These are phyloP conservation scores for Candida smagusa DNA, from an alignment of 1,139 yeast species.

Conservation along the genomic window DNA sequence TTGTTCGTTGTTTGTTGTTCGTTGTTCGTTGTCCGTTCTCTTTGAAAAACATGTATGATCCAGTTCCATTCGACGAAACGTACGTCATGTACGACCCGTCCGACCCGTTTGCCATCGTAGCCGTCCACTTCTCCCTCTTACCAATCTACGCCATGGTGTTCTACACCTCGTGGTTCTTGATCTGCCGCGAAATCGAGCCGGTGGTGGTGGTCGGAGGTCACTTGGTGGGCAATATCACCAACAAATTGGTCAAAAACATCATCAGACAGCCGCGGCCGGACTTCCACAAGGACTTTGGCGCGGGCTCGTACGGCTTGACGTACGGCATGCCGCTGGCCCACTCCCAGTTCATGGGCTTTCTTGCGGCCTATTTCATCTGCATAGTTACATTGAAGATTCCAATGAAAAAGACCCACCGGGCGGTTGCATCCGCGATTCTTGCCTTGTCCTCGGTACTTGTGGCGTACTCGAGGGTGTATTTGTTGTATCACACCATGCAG, in stretches of 20 bases:
- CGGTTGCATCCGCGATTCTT: constrained; percentile 21
- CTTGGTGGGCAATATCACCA: constrained; percentile 68
- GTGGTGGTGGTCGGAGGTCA: constrained; percentile 85
- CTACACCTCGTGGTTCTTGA: constrained; percentile 78
- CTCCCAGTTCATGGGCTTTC: constrained; percentile 91
- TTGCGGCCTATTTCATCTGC: constrained; percentile 61
- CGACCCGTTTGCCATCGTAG: constrained; percentile 55
- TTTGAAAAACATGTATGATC: constrained; percentile 17
- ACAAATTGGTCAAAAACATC: constrained; percentile 61
- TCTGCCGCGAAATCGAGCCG: constrained; percentile 83
- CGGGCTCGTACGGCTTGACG: constrained; percentile 50
- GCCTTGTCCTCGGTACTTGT: constrained; percentile 44
- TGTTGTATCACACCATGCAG: constrained; percentile 67
- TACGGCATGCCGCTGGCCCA: constrained; percentile 99
- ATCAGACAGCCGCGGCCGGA: constrained; percentile 77
- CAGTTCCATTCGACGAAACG: constrained; percentile 64
- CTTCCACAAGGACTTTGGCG: constrained; percentile 48
- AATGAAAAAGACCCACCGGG: constrained; percentile 19
- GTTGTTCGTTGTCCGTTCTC: constrained; percentile 1
- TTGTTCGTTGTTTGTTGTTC: too few relatives aligned
- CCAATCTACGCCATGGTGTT: constrained; percentile 81
- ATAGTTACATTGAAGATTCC: constrained; percentile 28
- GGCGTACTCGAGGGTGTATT: constrained; percentile 71
- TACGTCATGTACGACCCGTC: constrained; percentile 74
- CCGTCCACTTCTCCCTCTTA: constrained; percentile 75